Conservation (phyloP, 331 rosid genomes). For the Phaseolus coccineus region DNA sequence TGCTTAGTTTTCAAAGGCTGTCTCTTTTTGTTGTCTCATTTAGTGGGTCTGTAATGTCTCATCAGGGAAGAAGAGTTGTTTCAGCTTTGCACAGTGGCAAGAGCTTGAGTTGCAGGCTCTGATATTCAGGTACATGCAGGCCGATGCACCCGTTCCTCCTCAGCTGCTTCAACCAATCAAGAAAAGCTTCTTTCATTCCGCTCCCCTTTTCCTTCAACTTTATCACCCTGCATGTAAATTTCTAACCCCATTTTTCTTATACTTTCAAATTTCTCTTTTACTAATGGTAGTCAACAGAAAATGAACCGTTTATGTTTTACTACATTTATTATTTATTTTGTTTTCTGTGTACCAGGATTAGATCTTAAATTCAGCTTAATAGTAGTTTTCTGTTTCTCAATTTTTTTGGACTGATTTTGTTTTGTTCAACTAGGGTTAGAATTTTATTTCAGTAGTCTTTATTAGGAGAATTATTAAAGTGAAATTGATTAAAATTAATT, state of each 20-base stretch:
- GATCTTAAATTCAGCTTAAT: neutral
- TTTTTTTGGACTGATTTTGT: no score
- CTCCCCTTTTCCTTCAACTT: conserved; percentile 58
- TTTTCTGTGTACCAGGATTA: neutral
- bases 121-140: conserved; percentile 83
- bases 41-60: neutral
- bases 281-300: neutral
- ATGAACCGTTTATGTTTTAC: neutral
- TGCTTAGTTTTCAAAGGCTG: neutral
- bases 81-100: conserved; percentile 89
- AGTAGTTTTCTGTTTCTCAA: no score
- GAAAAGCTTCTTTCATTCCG: conserved; percentile 68
- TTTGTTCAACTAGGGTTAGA: no score
- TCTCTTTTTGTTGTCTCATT: neutral
- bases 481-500: no score
- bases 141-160: conserved; percentile 83
- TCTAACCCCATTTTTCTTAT: neutral
- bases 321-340: neutral
- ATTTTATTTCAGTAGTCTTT: no score
- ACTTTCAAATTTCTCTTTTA: neutral
- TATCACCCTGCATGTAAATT: conserved; percentile 73
- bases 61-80: conserved; percentile 73
- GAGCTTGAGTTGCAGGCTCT: conserved; percentile 95
- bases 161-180: conserved; percentile 87
- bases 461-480: no score